These are phyloP conservation scores for Blastobotrys buckinghamii DNA, from an alignment of 1,139 yeast species.

Conservation along the genomic window DNA sequence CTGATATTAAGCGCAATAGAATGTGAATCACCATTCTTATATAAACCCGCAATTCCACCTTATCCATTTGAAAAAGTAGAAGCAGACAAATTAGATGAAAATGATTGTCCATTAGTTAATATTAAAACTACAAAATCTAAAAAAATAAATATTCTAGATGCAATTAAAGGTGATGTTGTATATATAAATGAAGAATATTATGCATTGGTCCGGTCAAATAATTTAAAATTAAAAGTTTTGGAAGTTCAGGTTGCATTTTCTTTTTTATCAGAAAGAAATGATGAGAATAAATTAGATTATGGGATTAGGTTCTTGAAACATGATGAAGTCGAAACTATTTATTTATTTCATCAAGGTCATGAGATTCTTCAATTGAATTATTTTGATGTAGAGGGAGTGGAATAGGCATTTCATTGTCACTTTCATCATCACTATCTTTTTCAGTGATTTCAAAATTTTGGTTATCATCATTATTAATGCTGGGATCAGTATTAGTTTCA, in stretches of 20 bases:
- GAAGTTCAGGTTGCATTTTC: constrained; percentile 7
- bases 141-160: not conserved
- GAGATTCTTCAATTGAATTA: constrained; percentile 9
- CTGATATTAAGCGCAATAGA: constrained; percentile 12
- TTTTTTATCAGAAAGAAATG: not conserved
- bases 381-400: constrained; percentile 9
- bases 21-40: constrained; percentile 12
- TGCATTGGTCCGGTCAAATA: not conserved
- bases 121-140: not conserved
- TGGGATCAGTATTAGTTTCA: not conserved
- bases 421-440: constrained; percentile 5
- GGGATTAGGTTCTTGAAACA: constrained; percentile 11
- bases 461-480: too few species aligned
- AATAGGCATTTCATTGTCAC: not conserved
- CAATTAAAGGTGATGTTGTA: constrained; percentile 2
- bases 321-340: constrained; percentile 1
- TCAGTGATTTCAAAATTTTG: not conserved
- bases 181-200: not conserved
- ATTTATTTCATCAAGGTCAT: constrained; percentile 1
- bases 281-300: constrained; percentile 7
- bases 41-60: constrained; percentile 13
- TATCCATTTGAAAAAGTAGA: constrained; percentile 4
- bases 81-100: not conserved
- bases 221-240: not conserved
- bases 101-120: constrained; percentile 10